Evolutionary conservation across 257 asterid genomes (phyloP), one percentile per base, ranked within the genome.

Genomic region (Scutellaria barbata): DNA sequence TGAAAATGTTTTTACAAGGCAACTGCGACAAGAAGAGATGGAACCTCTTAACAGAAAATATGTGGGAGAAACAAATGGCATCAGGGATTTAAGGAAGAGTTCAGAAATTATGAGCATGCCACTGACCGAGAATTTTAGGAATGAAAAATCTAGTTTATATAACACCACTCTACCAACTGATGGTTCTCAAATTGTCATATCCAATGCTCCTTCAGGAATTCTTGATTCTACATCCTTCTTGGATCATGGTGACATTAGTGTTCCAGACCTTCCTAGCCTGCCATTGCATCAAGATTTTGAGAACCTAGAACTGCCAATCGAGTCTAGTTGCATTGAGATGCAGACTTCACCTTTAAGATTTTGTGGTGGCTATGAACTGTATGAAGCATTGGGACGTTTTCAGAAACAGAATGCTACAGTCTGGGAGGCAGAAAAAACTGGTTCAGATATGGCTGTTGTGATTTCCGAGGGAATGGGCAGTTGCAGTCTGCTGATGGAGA

Each of bases 331-430:
- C 56, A 53, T 47, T 35, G 72, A 74, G 71, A 67, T 75, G 75
- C 75, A 18, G 62, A 47, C 46, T 33, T 70, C 80, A 57, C 86
- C 98, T 76, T 80, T 84, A 77, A 80, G 86, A 78, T 87, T 86
- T 75, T 78, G 80, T 76, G 85, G 86, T 71, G 97, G 96, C 69
- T 87, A 82, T 63, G 99, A 94, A 81, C 90, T 94, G 66, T 88
- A 80, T 63, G 99, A 91, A 84, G 99, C 95, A 62, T 50, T 94
- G 63, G 96, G 96, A 63, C 88, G 91, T 50, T 88, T 91, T 61
- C 87, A 60, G 79, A 86, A 85, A 53, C 88, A 79, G 66, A 51
- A 73, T 65, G 63, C 67, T 64, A 68, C 59, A 51, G 71, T 76
- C 39, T 80, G 86, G 88, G 92, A 77, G 65, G 72, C 76, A 37